A percentile compares a stretch with the other conserved stretches of the same genome.
These are phyloP conservation scores for Pseudocohnilembus persalinus DNA, from an alignment of 169 alveolate species.

Conservation along the genomic window DNA sequence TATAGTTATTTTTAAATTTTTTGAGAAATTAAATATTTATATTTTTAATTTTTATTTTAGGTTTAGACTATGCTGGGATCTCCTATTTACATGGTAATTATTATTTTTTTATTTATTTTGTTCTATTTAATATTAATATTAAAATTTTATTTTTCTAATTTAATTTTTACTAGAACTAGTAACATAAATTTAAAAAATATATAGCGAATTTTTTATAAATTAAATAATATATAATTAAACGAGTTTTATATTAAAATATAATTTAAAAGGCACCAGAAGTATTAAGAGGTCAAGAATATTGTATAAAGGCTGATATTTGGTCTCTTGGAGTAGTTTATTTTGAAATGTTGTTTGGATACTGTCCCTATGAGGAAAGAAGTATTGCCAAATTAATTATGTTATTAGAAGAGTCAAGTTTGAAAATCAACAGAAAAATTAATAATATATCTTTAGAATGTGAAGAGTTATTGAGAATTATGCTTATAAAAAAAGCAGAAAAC, in stretches of 20 bases:
- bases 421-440: not conserved
- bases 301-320: not conserved
- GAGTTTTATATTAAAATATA: too few relatives aligned
- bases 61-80: conserved; percentile 22
- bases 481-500: not conserved
- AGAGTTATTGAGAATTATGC: not conserved
- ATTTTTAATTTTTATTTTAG: too few relatives aligned
- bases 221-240: not conserved
- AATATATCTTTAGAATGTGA: not conserved
- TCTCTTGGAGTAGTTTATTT: not conserved
- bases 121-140: too few relatives aligned
- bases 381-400: not conserved
- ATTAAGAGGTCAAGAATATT: not conserved
- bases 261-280: not conserved
- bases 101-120: too few relatives aligned
- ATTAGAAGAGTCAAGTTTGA: not conserved
- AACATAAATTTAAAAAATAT: too few relatives aligned
- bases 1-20: too few relatives aligned
- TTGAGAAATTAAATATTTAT: too few relatives aligned
- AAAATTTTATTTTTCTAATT: too few relatives aligned
- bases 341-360: not conserved
- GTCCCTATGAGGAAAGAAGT: not conserved
- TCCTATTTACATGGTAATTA: conserved; percentile 29
- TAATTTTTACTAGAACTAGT: too few relatives aligned
- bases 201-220: not conserved